Evolutionary conservation across 164 flowering plant genomes (phyloP), one percentile per base, ranked within the genome.

Genomic region (Paratinospora sagittata): DNA sequence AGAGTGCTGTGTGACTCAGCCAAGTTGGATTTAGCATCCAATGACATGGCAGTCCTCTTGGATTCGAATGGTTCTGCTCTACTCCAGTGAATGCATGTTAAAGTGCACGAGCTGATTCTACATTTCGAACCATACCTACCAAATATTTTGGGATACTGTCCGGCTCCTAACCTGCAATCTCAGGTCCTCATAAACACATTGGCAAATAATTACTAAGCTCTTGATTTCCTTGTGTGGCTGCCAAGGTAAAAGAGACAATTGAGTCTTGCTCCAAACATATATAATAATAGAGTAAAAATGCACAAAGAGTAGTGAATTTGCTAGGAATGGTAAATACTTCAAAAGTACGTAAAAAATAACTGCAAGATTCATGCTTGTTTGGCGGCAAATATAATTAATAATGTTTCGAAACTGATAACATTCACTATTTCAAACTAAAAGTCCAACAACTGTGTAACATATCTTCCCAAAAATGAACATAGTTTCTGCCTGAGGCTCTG

Each of bases 1-100:
- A 67, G 72, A 76, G 74, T 79, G 83, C 70, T 63, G 36, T 68
- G 63, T 78, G 81, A 80, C 82, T 74, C 68, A 69, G 77, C 82
- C 79, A 72, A 73, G 60, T 71, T 71, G 74, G 76, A 69, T 57
- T 65, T 68, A 70, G 74, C 64, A 70, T 61, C 70, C 27, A 72
- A 68, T 77, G 76, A 75, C 70, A 49, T 33, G 63, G 47, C 71
- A n/a, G 7, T 43, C 34, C 52, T 23, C 27, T 64, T 21, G 27
- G 52, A 70, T 75, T 63, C 73, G 71, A 41, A 65, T 66, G 63
- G 24, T 47, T 68, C 33, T 14, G 58, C 72, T 60, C 62, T 70
- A 60, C 27, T 66, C 63, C 27, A 10, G 39, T 37, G 77, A 74
- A 66, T 30, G 27, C 39, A 27, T 19, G n/a, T 47, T 11, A 63